These are phyloP conservation scores for Colletotrichum shisoi DNA, from an alignment of 2,329 filamentous ascomycete species.

Conservation along the genomic window DNA sequence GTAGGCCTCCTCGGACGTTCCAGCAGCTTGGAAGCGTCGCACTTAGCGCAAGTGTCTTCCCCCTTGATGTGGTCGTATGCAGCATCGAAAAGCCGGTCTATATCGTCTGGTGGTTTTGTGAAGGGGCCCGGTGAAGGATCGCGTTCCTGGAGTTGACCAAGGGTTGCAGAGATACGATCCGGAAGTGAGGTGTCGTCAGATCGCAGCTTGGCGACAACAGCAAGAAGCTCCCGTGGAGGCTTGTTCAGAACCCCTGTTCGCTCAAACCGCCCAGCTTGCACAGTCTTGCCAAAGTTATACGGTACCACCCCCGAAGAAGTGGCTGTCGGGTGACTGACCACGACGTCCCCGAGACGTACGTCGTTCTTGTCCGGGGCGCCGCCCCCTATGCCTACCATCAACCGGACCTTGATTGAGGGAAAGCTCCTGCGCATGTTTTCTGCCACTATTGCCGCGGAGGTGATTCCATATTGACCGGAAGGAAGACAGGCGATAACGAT, in stretches of 20 bases:
- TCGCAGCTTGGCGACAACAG: conserved; percentile 33
- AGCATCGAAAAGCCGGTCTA: conserved; percentile 16
- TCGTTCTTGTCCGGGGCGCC: conserved; percentile 42
- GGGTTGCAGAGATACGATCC: not conserved
- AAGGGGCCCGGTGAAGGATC: not conserved
- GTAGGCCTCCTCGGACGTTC: not conserved
- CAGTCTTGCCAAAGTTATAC: conserved; percentile 44
- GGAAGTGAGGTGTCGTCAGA: not conserved
- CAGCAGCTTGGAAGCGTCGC: not conserved
- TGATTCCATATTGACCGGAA: not conserved
- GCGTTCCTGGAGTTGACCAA: not conserved
- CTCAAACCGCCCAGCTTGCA: conserved; percentile 33
- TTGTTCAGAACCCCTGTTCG: conserved; percentile 38
- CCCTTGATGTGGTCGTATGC: conserved; percentile 11
- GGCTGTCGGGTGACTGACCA: conserved; percentile 27
- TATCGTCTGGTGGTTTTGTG: not conserved
- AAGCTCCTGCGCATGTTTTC: not conserved
- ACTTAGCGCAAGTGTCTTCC: not conserved
- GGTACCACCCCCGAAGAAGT: conserved; percentile 40
- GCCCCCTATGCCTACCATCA: not conserved
- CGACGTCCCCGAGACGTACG: conserved; percentile 44
- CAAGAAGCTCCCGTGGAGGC: conserved; percentile 35
- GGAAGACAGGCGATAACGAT: not conserved
- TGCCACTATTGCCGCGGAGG: not conserved
- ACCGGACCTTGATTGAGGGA: not conserved